phyloP scores from a whole-genome alignment of 306 rosid species.

The Gastrolobium bilobum region DNA sequence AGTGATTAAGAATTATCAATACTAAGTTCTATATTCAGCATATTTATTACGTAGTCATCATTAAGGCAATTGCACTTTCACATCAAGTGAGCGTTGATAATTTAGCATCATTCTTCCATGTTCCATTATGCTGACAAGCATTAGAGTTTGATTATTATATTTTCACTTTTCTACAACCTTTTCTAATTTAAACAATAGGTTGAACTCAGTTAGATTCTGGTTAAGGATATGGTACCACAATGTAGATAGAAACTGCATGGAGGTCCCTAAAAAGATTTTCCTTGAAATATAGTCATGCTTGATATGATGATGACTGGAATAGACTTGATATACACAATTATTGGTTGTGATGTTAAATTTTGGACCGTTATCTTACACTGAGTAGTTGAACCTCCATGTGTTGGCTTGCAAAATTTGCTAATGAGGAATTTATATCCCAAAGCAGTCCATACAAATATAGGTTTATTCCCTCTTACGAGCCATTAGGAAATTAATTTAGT shows the following conservation, averaged over 20 bases:
- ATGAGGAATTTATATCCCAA: background rate
- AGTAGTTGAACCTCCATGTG: background rate
- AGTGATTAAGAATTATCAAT: background rate
- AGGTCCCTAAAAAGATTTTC: conserved; percentile 5
- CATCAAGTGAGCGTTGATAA: conserved; percentile 5
- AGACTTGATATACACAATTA: background rate
- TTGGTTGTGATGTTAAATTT: conserved; percentile 4
- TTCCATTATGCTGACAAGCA: conserved; percentile 19
- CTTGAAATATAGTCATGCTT: background rate
- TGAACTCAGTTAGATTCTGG: background rate
- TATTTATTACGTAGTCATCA: background rate
- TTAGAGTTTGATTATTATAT: conserved; percentile 16
- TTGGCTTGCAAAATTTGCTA: background rate
- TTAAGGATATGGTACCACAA: background rate
- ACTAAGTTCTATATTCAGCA: background rate
- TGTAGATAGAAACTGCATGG: background rate
- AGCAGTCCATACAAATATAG: background rate
- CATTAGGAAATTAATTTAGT: background rate
- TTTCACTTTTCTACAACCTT: background rate
- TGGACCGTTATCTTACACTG: background rate
- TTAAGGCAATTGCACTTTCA: conserved; percentile 16
- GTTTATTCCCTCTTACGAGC: background rate
- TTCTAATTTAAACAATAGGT: conserved; percentile 6
- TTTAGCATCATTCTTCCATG: background rate
- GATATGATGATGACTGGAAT: background rate